Conservation (phyloP, 1,284 basidiomycete genomes). For the Ceratobasidium sp. region DNA sequence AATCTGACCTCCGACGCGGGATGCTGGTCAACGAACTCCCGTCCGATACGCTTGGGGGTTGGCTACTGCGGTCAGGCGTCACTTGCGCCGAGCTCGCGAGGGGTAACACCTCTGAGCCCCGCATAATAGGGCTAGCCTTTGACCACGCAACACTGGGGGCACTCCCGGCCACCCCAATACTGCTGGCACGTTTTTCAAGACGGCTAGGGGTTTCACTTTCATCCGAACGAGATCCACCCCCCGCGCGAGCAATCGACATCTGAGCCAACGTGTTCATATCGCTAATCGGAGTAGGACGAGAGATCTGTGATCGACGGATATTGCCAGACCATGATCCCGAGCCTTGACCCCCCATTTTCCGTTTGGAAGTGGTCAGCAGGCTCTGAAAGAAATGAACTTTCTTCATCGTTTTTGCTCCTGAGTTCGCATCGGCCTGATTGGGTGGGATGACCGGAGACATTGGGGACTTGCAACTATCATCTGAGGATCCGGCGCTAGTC, state of each 20-base stretch:
- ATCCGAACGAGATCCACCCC: slow-evolving; percentile 18
- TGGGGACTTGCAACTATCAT: slow-evolving; percentile 10
- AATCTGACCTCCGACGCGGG: slow-evolving; percentile 44
- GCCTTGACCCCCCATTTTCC: slow-evolving; percentile 29
- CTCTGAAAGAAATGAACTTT: slow-evolving; percentile 30
- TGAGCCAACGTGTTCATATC: slow-evolving; percentile 22
- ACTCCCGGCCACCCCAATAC: slow-evolving; percentile 24
- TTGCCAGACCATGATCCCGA: slow-evolving; percentile 18
- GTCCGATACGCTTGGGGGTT: slow-evolving; percentile 29
- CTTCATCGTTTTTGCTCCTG: slow-evolving; percentile 8
- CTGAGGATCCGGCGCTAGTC: slow-evolving; percentile 2
- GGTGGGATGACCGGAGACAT: background rate
- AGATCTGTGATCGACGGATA: slow-evolving; percentile 46
- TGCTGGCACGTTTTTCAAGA: slow-evolving; percentile 9
- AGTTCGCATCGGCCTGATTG: background rate
- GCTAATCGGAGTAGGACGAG: slow-evolving; percentile 45
- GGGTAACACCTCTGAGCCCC: slow-evolving; percentile 1
- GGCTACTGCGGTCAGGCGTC: slow-evolving; percentile 38
- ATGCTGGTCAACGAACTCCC: slow-evolving; percentile 41
- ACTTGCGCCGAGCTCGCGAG: slow-evolving; percentile 32
- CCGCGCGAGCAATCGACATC: slow-evolving; percentile 14
- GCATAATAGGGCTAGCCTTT: slow-evolving; percentile 3
- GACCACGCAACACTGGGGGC: slow-evolving; percentile 22
- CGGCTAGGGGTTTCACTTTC: background rate
- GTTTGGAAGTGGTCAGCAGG: slow-evolving; percentile 32